Percentiles rank a stretch among this genome's conserved stretches.
Conservation (phyloP, 768 basidiomycete species). For the Mycena metata region DNA sequence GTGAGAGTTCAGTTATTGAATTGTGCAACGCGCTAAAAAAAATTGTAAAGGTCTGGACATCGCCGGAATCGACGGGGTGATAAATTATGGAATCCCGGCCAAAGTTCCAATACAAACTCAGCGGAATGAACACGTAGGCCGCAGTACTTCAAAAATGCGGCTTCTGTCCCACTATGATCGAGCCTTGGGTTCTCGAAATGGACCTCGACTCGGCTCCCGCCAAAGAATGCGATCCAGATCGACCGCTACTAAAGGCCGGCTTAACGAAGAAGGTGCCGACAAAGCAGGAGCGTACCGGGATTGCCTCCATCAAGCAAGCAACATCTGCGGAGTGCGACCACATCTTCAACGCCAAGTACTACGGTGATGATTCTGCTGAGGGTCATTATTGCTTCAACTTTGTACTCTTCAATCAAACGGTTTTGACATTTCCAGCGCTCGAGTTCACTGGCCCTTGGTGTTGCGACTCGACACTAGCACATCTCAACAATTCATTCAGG, state of each 20-base stretch:
- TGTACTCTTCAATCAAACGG: too few species aligned
- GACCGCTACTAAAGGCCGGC: background rate
- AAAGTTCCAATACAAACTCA: slow-evolving; percentile 3
- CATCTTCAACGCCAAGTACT: background rate
- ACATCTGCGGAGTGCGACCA: background rate
- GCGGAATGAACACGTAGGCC: slow-evolving; percentile 4
- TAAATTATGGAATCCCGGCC: background rate
- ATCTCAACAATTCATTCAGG: background rate
- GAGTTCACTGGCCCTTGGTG: slow-evolving; percentile 14
- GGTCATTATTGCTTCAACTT: too few species aligned
- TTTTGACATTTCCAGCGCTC: too few species aligned
- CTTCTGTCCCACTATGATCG: slow-evolving; percentile 16
- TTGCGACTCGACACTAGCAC: slow-evolving; percentile 3
- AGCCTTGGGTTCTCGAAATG: slow-evolving; percentile 18
- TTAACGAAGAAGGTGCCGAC: slow-evolving; percentile 10
- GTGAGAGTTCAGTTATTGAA: too few species aligned
- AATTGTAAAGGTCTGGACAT: slow-evolving; percentile 17
- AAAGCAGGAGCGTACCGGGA: slow-evolving; percentile 13
- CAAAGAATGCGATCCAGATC: background rate
- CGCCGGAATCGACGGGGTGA: background rate
- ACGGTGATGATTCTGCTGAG: slow-evolving; percentile 8
- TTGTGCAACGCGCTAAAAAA: background rate
- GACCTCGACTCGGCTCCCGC: background rate
- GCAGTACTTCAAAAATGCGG: background rate
- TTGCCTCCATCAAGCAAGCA: background rate